Percentiles rank a stretch among this genome's conserved stretches.
These are phyloP conservation scores for Xerocomellus amylosporus DNA, from an alignment of 768 basidiomycete species.

Conservation along the genomic window DNA sequence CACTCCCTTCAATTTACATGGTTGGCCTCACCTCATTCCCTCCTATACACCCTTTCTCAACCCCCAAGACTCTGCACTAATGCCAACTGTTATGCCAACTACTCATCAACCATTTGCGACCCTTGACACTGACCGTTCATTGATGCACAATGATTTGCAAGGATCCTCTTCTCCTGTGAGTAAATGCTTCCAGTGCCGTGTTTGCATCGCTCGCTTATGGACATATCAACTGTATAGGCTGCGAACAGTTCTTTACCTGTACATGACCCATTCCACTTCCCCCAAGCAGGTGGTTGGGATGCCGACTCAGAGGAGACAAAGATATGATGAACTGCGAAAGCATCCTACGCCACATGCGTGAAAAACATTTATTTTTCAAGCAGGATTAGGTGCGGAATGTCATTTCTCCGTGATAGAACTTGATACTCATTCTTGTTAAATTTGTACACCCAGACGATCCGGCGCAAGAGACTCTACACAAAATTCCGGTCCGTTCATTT, in stretches of 20 bases:
- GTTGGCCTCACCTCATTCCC: too few relatives aligned
- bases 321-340: constrained; percentile 11
- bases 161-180: background rate
- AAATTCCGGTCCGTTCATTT: background rate
- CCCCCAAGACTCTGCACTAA: background rate
- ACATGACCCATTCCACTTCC: too few relatives aligned
- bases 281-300: background rate
- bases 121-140: background rate
- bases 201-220: background rate
- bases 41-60: background rate
- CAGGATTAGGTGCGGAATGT: background rate
- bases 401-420: background rate
- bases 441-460: background rate
- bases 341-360: constrained; percentile 14
- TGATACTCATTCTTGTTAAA: background rate
- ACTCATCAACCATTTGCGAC: background rate
- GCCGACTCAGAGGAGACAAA: background rate
- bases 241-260: background rate
- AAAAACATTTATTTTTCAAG: constrained; percentile 21
- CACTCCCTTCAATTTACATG: background rate
- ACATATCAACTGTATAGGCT: background rate
- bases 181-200: too few relatives aligned
- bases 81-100: background rate
- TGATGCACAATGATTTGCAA: background rate
- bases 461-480: background rate